Percentiles rank a stretch among this genome's conserved stretches.
phyloP scores from a whole-genome alignment of 2,329 filamentous ascomycete species.

The Fusarium irregulare region DNA sequence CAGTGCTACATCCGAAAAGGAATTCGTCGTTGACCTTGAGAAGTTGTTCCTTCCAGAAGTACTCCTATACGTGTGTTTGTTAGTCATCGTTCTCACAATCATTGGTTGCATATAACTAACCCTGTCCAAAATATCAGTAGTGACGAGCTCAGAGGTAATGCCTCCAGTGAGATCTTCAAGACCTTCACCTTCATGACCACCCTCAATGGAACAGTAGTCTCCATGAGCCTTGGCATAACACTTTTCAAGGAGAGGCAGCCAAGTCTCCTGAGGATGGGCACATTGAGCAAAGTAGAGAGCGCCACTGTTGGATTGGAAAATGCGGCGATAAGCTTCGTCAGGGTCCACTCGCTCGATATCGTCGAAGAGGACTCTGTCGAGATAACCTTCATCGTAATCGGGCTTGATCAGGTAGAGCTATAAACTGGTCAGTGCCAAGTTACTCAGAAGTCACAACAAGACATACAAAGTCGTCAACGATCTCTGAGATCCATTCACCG shows the following conservation, averaged over 20 bases:
- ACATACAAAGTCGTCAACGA: conserved; percentile 65
- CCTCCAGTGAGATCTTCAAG: conserved; percentile 72
- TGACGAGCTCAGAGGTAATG: conserved; percentile 73
- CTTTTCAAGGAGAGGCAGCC: conserved; percentile 83
- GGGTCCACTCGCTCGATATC: conserved; percentile 61
- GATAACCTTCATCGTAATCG: conserved; percentile 69
- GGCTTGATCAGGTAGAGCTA: conserved; percentile 65
- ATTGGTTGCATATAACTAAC: conserved; percentile 55
- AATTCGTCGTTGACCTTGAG: conserved; percentile 83
- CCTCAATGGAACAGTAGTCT: conserved; percentile 79
- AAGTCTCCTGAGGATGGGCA: conserved; percentile 79
- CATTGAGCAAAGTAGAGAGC: conserved; percentile 83
- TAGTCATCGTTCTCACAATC: not conserved
- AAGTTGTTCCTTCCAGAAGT: conserved; percentile 82
- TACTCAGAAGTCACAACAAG: not conserved
- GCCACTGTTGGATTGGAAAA: conserved; percentile 78
- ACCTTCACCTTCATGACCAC: conserved; percentile 73
- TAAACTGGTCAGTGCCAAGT: not conserved
- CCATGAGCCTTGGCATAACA: conserved; percentile 85
- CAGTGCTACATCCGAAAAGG: conserved; percentile 71
- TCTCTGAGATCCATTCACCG: conserved; percentile 75
- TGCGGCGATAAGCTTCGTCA: conserved; percentile 72
- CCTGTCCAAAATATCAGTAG: conserved; percentile 77
- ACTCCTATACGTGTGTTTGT: conserved; percentile 42
- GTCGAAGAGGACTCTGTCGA: conserved; percentile 59